Evolutionary conservation across 805 yeast species (phyloP), one percentile per base, ranked within the genome.

Genomic region (Myxozyma monticola): DNA sequence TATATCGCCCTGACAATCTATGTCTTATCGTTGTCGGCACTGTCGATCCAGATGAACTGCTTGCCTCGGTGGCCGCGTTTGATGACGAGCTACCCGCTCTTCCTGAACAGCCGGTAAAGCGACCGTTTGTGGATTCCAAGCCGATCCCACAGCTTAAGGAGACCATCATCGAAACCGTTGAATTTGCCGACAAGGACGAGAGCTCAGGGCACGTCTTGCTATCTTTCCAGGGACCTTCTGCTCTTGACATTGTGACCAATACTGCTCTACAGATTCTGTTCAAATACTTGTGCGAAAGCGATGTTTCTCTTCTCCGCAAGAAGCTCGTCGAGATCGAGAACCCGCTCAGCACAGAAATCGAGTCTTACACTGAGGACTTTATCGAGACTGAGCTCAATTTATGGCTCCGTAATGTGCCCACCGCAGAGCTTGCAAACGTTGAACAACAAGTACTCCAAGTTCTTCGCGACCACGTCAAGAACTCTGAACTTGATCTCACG

Each of bases 111-210:
- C 21, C 56, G 14, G 28, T 34, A 12, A 37, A 41, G 18, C 42
- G 56, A 33, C 97, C 98, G 15, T 93, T 90, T 68, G 80, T 88
- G 17, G 96, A 88, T 48, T 74, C 79, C 1, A 60, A 51, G 5
- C 77, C 77, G 34, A 65, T 76, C 56, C 75, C 73, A 7, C 59
- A 74, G 65, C 41, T 75, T 67, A 34, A 60, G 2, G 63, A 76
- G 43, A 66, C 71, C 1, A 63, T 74, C 4, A 68, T 76, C 10
- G 74, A 77, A 33, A 74, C 71, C 3, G 77, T 89, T 22, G 83
- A 81, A 51, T 93, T 93, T 62, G 96, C 98, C 1, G 98, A 93
- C 61, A 76, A 80, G 50, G 96, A 88, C 63, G 97, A 89, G 68
- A 74, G 85, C 10, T 78, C 82, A 67, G 95, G 96, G 31, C 93